Evolutionary conservation across 2,329 filamentous ascomycete species (phyloP).

Genomic region (Mycosphaerella sp.): DNA sequence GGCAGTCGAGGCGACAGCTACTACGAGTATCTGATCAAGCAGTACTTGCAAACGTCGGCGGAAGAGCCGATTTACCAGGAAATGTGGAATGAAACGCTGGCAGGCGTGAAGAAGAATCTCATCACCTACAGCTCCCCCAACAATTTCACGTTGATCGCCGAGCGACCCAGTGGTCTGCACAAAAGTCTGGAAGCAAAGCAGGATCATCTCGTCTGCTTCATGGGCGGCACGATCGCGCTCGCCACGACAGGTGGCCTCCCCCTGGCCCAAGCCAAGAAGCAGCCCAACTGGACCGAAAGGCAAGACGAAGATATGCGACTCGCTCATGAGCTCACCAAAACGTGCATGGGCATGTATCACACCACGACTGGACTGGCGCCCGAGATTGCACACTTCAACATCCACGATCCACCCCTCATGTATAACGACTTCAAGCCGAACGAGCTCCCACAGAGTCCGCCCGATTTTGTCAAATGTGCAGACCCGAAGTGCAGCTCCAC

Average conservation of each 20-base stretch:
- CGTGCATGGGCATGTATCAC: slow-evolving; percentile 97
- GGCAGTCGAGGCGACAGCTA: slow-evolving; percentile 95
- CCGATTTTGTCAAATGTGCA: slow-evolving; percentile 32
- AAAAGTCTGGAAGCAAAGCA: slow-evolving; percentile 73
- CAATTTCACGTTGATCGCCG: slow-evolving; percentile 81
- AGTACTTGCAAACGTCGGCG: slow-evolving; percentile 88
- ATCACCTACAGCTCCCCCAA: slow-evolving; percentile 78
- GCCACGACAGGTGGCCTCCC: slow-evolving; percentile 73
- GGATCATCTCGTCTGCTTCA: slow-evolving; percentile 97
- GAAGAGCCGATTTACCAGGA: slow-evolving; percentile 80
- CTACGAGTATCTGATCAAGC: slow-evolving; percentile 98
- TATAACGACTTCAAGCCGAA: slow-evolving; percentile 48
- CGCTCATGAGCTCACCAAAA: slow-evolving; percentile 86
- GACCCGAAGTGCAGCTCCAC: slow-evolving; percentile 40
- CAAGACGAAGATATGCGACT: slow-evolving; percentile 84
- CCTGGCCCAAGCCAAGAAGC: slow-evolving; percentile 66
- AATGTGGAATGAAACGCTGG: slow-evolving; percentile 85
- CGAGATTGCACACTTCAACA: slow-evolving; percentile 87
- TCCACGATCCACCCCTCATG: slow-evolving; percentile 61
- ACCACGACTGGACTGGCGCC: slow-evolving; percentile 87
- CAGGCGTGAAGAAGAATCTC: slow-evolving; percentile 83
- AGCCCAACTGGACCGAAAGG: slow-evolving; percentile 62
- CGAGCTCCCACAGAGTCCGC: slow-evolving; percentile 44
- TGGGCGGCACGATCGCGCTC: slow-evolving; percentile 91
- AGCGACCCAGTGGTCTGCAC: slow-evolving; percentile 68